These are phyloP conservation scores for Backusella australiensis DNA, from an alignment of 192 early-diverging fungal genomes.

Conservation along the genomic window DNA sequence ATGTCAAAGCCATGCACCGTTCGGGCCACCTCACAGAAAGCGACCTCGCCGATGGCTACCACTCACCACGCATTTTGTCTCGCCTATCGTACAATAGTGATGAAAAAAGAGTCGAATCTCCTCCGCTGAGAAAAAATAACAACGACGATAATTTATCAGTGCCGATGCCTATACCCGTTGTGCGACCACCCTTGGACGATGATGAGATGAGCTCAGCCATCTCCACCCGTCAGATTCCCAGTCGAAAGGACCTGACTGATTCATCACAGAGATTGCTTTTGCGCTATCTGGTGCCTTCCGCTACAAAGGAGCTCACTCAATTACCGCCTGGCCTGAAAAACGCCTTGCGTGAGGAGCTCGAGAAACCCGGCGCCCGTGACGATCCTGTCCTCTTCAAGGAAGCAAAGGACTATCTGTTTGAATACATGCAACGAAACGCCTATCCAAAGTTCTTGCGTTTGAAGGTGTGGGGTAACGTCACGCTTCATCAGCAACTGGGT, in stretches of 20 bases:
- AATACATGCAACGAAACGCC: conserved; percentile 48
- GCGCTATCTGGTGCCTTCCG: conserved; percentile 48
- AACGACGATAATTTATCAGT: not conserved
- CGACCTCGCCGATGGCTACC: conserved; percentile 30
- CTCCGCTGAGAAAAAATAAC: not conserved
- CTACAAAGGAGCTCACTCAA: conserved; percentile 43
- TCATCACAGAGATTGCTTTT: conserved; percentile 53
- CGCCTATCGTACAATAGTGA: conserved; percentile 25
- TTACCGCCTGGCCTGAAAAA: conserved; percentile 32
- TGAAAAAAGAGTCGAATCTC: not conserved
- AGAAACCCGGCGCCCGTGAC: conserved; percentile 26
- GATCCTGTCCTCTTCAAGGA: conserved; percentile 54
- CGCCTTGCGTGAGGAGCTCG: not conserved
- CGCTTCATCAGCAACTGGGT: conserved; percentile 41
- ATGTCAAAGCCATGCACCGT: conserved; percentile 40
- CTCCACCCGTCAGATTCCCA: not conserved
- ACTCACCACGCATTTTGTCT: conserved; percentile 28
- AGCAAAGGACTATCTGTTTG: conserved; percentile 52
- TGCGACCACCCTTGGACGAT: not conserved
- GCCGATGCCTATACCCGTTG: not conserved
- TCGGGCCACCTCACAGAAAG: conserved; percentile 29
- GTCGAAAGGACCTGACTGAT: conserved; percentile 21
- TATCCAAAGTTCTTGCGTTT: conserved; percentile 57
- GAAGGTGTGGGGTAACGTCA: conserved; percentile 58
- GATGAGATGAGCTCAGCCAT: not conserved